phyloP scores from a whole-genome alignment of 2,329 filamentous ascomycete species.

The Trichoderma semiorbis region DNA sequence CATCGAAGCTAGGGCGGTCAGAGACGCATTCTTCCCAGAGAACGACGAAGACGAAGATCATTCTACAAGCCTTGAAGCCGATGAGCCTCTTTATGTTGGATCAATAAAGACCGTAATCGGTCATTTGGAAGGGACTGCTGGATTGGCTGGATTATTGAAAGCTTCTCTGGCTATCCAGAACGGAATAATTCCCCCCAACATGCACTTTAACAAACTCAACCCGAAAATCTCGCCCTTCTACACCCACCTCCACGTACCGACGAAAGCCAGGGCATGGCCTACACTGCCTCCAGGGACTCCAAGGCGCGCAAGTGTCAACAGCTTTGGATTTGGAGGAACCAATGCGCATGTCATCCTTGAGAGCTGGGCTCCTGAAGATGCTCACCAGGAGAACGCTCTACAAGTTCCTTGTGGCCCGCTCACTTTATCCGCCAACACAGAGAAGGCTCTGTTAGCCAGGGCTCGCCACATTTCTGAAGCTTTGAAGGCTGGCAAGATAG shows the following conservation, averaged over 20 bases:
- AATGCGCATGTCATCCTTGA: not conserved
- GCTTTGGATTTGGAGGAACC: not conserved
- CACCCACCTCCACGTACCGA: not conserved
- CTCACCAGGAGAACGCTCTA: not conserved
- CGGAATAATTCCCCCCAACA: not conserved
- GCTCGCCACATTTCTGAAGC: not conserved
- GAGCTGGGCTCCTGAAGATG: not conserved
- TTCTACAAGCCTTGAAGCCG: not conserved
- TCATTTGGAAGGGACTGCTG: not conserved
- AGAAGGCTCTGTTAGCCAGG: not conserved
- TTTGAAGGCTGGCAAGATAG: not conserved
- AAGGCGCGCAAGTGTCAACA: not conserved
- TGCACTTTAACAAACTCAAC: not conserved
- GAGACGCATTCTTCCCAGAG: not conserved
- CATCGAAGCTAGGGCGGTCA: not conserved
- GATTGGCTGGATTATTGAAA: not conserved
- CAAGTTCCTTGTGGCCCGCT: not conserved
- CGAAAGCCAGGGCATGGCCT: not conserved
- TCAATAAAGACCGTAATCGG: not conserved
- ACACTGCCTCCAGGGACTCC: not conserved
- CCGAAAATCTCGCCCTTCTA: not conserved
- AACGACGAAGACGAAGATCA: not conserved
- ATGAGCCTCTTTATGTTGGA: not conserved
- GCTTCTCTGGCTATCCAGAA: not conserved
- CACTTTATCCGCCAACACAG: not conserved